phyloP scores from a whole-genome alignment of 2,329 filamentous ascomycete species.

The Aphanocladium album region DNA sequence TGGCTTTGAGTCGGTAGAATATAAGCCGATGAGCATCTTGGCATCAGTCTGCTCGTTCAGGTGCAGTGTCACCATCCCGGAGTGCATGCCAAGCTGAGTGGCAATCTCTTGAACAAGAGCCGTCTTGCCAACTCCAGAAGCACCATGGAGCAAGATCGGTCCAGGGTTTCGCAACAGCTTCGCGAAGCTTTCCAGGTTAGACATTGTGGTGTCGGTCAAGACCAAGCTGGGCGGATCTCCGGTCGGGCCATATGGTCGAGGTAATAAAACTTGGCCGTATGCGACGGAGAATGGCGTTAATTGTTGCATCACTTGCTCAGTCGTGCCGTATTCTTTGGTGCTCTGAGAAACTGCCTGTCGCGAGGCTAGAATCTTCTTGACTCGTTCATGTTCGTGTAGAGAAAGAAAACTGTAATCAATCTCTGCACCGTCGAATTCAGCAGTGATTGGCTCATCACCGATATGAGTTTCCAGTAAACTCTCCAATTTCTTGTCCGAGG shows the following conservation, averaged over 20 bases:
- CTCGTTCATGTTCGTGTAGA: conserved; percentile 52
- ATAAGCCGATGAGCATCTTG: conserved; percentile 91
- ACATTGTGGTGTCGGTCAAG: conserved; percentile 64
- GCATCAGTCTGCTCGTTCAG: conserved; percentile 98
- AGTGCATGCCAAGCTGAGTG: conserved; percentile 69
- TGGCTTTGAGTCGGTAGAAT: conserved; percentile 81
- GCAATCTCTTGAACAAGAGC: conserved; percentile 78
- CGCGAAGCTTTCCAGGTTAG: conserved; percentile 68
- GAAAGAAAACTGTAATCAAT: conserved; percentile 76
- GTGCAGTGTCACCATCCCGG: conserved; percentile 86
- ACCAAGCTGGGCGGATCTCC: conserved; percentile 51
- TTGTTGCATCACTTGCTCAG: conserved; percentile 25
- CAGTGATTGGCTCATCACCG: conserved; percentile 56
- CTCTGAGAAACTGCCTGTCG: conserved; percentile 32
- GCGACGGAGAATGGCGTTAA: conserved; percentile 58
- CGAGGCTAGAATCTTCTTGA: conserved; percentile 39
- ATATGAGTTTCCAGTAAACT: conserved; percentile 64
- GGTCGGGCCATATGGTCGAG: conserved; percentile 50
- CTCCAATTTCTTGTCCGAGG: conserved; percentile 74
- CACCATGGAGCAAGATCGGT: conserved; percentile 75
- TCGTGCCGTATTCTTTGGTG: background rate
- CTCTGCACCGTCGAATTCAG: conserved; percentile 66
- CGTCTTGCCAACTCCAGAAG: conserved; percentile 87
- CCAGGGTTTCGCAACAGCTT: conserved; percentile 59
- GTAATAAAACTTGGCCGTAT: conserved; percentile 64